phyloP scores from a whole-genome alignment of 495 filamentous ascomycete genomes.

The Penicillium pancosmium region DNA sequence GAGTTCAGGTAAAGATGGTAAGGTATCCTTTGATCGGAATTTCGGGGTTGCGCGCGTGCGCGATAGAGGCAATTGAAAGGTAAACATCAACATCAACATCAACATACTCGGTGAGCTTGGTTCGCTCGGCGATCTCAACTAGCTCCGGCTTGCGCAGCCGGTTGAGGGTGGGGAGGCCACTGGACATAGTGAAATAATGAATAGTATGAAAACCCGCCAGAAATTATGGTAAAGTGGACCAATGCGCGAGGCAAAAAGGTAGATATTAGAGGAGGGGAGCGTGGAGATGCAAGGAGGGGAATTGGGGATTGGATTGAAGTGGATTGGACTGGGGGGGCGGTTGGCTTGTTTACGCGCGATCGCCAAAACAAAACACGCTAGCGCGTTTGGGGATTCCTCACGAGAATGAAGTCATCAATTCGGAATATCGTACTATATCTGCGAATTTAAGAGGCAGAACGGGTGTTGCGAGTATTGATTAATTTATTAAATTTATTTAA shows the following conservation, averaged over 20 bases:
- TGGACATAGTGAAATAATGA: constrained; percentile 52
- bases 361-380: constrained; percentile 40
- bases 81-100: not conserved
- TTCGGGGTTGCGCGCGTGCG: not conserved
- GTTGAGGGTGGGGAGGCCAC: constrained; percentile 69
- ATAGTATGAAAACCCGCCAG: not conserved
- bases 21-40: too few species aligned
- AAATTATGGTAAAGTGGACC: constrained; percentile 18
- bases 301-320: constrained; percentile 11
- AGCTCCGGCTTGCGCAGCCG: constrained; percentile 85
- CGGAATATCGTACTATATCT: too few species aligned
- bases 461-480: not conserved
- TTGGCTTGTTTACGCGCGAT: constrained; percentile 36
- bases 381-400: constrained; percentile 16
- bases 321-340: constrained; percentile 11
- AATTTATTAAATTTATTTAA: too few species aligned
- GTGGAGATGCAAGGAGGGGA: constrained; percentile 30
- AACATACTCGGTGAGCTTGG: constrained; percentile 73
- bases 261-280: constrained; percentile 7
- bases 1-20: too few species aligned
- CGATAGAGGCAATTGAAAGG: not conserved
- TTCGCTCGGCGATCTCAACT: constrained; percentile 68
- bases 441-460: not conserved
- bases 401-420: too few species aligned
- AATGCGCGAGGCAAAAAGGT: constrained; percentile 3